Conservation (phyloP, 345 rosid genomes). For the Eucalyptus sp. region DNA sequence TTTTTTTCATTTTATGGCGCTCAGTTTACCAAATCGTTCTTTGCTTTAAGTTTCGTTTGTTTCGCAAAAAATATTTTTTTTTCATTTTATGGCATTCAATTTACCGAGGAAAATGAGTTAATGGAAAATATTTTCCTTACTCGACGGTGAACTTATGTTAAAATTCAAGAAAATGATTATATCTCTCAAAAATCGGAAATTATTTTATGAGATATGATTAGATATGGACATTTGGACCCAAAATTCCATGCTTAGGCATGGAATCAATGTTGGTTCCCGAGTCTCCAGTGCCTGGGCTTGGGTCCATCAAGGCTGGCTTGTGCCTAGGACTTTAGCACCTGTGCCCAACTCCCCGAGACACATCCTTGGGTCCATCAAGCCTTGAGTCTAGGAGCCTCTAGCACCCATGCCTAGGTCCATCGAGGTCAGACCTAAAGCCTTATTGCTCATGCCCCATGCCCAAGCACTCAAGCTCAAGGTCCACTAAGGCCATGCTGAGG, state of each 20-base stretch:
- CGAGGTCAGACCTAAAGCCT: rapidly evolving
- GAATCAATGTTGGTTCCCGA: rapidly evolving
- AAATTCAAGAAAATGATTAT: background rate
- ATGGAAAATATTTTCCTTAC: rapidly evolving
- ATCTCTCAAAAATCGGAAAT: rapidly evolving
- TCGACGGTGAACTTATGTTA: rapidly evolving
- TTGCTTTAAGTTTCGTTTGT: background rate
- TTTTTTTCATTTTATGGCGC: rapidly evolving
- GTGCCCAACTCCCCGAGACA: rapidly evolving
- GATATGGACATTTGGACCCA: rapidly evolving
- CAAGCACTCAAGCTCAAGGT: rapidly evolving
- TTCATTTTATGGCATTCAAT: rapidly evolving
- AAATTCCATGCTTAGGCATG: rapidly evolving
- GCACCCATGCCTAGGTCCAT: background rate
- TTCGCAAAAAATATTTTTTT: too few species aligned
- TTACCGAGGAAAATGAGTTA: background rate
- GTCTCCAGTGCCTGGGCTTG: rapidly evolving
- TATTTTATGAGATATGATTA: too few species aligned
- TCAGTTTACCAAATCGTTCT: background rate
- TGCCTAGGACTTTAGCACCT: too few species aligned
- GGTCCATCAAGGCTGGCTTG: rapidly evolving
- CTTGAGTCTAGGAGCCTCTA: rapidly evolving
- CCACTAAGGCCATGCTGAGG: too few species aligned
- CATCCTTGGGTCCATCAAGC: too few species aligned
- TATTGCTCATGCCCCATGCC: background rate